These are phyloP conservation scores for Medicago lupulina DNA, from an alignment of 306 rosid genomes.

Conservation along the genomic window DNA sequence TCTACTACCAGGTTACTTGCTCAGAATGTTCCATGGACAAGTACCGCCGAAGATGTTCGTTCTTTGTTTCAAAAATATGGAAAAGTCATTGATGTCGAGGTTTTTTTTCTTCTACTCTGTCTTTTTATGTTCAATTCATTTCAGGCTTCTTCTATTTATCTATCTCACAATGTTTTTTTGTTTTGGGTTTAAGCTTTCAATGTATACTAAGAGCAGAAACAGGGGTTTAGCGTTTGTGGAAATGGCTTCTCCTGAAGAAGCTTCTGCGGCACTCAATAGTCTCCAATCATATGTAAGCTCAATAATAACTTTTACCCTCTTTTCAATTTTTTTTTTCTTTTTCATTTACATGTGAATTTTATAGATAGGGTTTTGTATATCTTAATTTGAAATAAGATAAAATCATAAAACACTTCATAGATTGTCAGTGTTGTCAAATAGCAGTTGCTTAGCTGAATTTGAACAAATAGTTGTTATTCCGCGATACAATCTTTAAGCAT, in stretches of 20 bases:
- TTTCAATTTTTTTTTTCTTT: not conserved
- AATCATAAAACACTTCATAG: too few relatives aligned
- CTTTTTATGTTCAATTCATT: not conserved
- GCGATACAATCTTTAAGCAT: too few relatives aligned
- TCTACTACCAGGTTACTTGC: constrained; percentile 73
- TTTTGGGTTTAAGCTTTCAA: constrained; percentile 66
- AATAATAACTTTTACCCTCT: not conserved
- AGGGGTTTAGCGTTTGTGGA: constrained; percentile 97
- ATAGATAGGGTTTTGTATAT: not conserved
- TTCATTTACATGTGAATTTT: too few relatives aligned
- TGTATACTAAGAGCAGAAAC: constrained; percentile 74
- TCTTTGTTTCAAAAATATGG: constrained; percentile 77
- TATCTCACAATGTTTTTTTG: constrained; percentile 35
- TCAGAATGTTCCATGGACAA: constrained; percentile 87
- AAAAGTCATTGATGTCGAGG: constrained; percentile 83
- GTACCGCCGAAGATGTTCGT: constrained; percentile 86
- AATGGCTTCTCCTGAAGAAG: constrained; percentile 90
- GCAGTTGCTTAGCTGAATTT: too few relatives aligned
- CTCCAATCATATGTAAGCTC: constrained; percentile 74
- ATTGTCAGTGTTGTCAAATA: too few relatives aligned
- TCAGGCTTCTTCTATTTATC: not conserved
- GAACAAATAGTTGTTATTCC: too few relatives aligned
- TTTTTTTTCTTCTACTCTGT: constrained; percentile 8
- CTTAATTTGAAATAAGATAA: too few relatives aligned
- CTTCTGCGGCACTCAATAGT: constrained; percentile 64